Base-by-base conservation (phyloP, 371 early-diverging fungal species). In the Circinella umbellata region DNA sequence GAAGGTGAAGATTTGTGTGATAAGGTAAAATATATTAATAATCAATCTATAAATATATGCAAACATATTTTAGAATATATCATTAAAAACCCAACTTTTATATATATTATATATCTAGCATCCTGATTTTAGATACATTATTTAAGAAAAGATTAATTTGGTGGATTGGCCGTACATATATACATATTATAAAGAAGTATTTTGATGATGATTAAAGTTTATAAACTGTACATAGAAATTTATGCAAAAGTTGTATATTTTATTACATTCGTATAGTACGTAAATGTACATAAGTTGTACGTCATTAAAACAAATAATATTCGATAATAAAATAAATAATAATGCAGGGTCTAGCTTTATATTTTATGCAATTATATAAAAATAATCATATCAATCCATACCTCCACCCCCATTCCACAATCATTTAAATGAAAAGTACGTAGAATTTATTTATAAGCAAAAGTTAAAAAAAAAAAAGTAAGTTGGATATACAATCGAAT, bases 101-200 rank as follows among this genome's bases (percentile, higher is more conserved):
- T 49, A 13, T 51, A 13, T 51, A 8, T 51, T 15, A 13, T 51
- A 51, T n/a, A n/a, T 17, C 7, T 13, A 78, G 74, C 88, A 88
- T 66, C 88, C 88, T 64, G 86, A 75, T n/a, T 88, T 86, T 68
- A 71, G 85, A 75, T 88, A 86, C 65, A 79, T 79, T 34, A 76
- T 57, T 18, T 57, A 57, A 57, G 20, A 47, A 47, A 47, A 27
- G 27, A 27, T 27, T 1, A 27, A 27, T 27, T 27, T 27, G 27
- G 11, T 42, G 42, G 42, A 42, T 42, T 42, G 42, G 0, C 0
- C 27, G 27, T 27, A 27, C 27, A 27, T 27, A 27, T 27, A 27
- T 27, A 27, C 27, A 0, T 27, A 27, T 27, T 27, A 27, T 27
- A 27, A 27, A 42, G 42, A 11, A 42, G 11, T 53, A 53, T 53